A percentile compares a stretch with the other conserved stretches of the same genome.
Evolutionary conservation across 2,329 filamentous ascomycete genomes (phyloP).

Genomic region (Cordyceps javanica): DNA sequence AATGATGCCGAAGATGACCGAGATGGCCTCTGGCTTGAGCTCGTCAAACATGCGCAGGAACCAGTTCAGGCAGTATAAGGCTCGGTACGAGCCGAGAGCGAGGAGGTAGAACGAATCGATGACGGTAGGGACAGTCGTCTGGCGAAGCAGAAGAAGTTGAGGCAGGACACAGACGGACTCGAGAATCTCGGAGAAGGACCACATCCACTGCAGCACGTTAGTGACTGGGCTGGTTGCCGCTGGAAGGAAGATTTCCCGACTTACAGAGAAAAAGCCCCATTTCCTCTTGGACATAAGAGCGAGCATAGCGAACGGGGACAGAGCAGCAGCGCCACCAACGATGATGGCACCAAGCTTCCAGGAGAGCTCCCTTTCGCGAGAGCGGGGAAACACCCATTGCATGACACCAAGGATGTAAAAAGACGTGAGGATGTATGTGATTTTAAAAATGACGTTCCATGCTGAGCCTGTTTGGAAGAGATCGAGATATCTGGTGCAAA

Average conservation of each 20-base stretch:
- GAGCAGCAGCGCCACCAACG: constrained; percentile 55
- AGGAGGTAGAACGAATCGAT: constrained; percentile 96
- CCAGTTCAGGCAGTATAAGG: constrained; percentile 89
- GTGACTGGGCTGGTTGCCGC: constrained; percentile 12
- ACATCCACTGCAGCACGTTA: constrained; percentile 55
- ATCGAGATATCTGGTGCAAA: constrained; percentile 81
- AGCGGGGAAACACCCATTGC: constrained; percentile 78
- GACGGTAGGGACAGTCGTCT: constrained; percentile 92
- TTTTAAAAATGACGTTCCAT: constrained; percentile 80
- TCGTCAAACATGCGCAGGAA: constrained; percentile 62
- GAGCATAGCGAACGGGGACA: constrained; percentile 67
- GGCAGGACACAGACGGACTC: constrained; percentile 88
- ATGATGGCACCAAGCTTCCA: constrained; percentile 81
- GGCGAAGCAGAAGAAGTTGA: constrained; percentile 82
- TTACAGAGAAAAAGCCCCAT: constrained; percentile 47
- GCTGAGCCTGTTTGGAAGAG: constrained; percentile 53
- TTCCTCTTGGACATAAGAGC: constrained; percentile 47
- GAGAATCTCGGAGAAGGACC: constrained; percentile 85
- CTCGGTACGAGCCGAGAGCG: constrained; percentile 80
- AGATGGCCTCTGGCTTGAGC: constrained; percentile 59
- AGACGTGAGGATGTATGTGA: constrained; percentile 79
- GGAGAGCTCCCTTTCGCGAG: constrained; percentile 84
- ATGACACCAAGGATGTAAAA: constrained; percentile 84
- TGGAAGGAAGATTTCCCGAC: constrained; percentile 18
- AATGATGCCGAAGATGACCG: constrained; percentile 78